These are phyloP conservation scores for Cyberlindnera veronae DNA, from an alignment of 805 yeast genomes.

Conservation along the genomic window DNA sequence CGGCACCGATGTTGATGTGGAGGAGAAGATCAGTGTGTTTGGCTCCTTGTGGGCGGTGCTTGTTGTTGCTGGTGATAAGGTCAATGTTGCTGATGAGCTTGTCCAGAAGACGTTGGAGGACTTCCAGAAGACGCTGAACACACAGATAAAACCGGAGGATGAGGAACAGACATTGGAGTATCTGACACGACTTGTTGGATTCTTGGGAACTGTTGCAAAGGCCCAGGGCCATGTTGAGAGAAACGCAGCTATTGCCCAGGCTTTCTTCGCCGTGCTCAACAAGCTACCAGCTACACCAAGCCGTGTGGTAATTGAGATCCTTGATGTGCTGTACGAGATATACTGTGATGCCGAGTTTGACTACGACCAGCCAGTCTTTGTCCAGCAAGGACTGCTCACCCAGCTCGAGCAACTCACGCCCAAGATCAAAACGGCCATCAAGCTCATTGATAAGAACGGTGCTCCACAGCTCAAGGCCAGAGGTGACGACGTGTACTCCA, in stretches of 20 bases:
- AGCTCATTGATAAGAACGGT: conserved; percentile 64
- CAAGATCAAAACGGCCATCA: conserved; percentile 49
- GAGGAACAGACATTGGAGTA: conserved; percentile 23
- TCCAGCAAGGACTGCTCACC: conserved; percentile 43
- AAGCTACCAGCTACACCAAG: conserved; percentile 29
- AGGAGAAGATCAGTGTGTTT: conserved; percentile 33
- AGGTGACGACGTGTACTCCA: conserved; percentile 64
- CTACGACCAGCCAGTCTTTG: conserved; percentile 70
- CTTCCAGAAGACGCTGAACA: conserved; percentile 16
- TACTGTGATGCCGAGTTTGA: conserved; percentile 68
- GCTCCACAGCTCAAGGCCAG: conserved; percentile 51
- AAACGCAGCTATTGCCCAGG: conserved; percentile 43
- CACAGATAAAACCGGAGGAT: conserved; percentile 15
- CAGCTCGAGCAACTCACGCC: conserved; percentile 42
- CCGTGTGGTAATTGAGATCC: conserved; percentile 51
- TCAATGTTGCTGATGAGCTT: conserved; percentile 27
- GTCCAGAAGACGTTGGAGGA: conserved; percentile 22
- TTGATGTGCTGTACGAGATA: conserved; percentile 69
- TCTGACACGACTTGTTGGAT: conserved; percentile 45
- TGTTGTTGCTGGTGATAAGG: conserved; percentile 25
- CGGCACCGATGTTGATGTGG: conserved; percentile 23
- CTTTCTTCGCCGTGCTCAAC: conserved; percentile 35
- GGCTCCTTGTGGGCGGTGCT: conserved; percentile 46
- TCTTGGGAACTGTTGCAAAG: conserved; percentile 48
- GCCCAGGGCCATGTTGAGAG: conserved; percentile 41